Evolutionary conservation across 2,329 filamentous ascomycete genomes (phyloP).

Genomic region (Tolypocladium nubicola): DNA sequence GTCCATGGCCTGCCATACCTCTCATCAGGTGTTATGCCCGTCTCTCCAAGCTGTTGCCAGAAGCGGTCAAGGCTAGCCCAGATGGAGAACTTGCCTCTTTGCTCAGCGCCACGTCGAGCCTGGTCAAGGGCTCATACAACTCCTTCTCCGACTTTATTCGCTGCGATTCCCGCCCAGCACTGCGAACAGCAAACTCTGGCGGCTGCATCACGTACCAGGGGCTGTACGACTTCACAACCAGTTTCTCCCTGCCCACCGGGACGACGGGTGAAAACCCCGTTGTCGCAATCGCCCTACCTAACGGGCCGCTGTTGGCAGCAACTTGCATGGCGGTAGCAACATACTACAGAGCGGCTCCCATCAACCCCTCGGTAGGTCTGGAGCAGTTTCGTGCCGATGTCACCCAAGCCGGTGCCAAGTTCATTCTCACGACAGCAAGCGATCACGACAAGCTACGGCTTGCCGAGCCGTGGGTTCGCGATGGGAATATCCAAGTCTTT

Average conservation of each 20-base stretch:
- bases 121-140: slow-evolving; percentile 19
- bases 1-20: slow-evolving; percentile 16
- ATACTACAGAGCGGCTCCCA: slow-evolving; percentile 40
- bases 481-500: slow-evolving; percentile 26
- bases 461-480: slow-evolving; percentile 12
- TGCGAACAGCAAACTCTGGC: slow-evolving; percentile 13
- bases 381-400: slow-evolving; percentile 42
- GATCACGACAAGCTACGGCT: slow-evolving; percentile 30
- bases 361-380: slow-evolving; percentile 35
- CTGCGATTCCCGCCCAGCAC: slow-evolving; percentile 14
- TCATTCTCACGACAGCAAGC: slow-evolving; percentile 31
- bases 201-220: slow-evolving; percentile 19
- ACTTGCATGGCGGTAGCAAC: slow-evolving; percentile 36
- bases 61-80: slow-evolving; percentile 19
- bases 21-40: slow-evolving; percentile 22
- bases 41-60: slow-evolving; percentile 25
- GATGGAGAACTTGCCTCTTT: slow-evolving; percentile 6
- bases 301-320: slow-evolving; percentile 41
- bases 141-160: slow-evolving; percentile 28
- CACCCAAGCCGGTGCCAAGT: slow-evolving; percentile 31
- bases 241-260: slow-evolving; percentile 19
- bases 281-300: slow-evolving; percentile 40
- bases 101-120: slow-evolving; percentile 8
- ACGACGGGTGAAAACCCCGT: slow-evolving; percentile 23
- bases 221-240: slow-evolving; percentile 19